Conservation (phyloP, 1,139 yeast species). For the Pichia sp. region DNA sequence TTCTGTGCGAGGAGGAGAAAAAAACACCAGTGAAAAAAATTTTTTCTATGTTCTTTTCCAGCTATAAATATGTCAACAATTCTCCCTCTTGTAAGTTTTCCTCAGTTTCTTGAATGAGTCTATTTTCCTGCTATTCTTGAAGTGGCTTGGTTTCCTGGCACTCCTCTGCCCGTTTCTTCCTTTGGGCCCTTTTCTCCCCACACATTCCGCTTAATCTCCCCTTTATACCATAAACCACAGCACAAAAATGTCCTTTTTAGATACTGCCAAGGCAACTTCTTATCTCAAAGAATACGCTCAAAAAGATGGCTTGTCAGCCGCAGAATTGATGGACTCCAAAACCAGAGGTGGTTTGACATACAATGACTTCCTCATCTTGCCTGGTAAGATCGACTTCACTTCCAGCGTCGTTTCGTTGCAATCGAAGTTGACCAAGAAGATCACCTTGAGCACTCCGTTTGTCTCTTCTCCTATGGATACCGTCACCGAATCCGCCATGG, state of each 20-base stretch:
- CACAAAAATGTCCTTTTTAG: conserved; percentile 30
- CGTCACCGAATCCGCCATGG: conserved; percentile 96
- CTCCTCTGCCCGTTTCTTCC: conserved; percentile 14
- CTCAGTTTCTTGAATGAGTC: neutral
- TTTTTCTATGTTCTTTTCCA: neutral
- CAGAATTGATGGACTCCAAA: conserved; percentile 82
- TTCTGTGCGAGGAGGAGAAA: neutral
- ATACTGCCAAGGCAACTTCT: conserved; percentile 63
- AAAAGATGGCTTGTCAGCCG: conserved; percentile 83
- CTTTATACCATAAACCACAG: neutral
- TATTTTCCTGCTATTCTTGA: conserved; percentile 1
- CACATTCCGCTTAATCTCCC: neutral
- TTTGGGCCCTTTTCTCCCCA: conserved; percentile 3
- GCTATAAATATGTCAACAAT: neutral
- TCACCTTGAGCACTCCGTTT: conserved; percentile 87
- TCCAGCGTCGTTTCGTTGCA: conserved; percentile 73
- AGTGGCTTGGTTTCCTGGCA: conserved; percentile 21
- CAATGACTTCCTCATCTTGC: conserved; percentile 91
- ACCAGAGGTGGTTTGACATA: conserved; percentile 94
- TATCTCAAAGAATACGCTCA: conserved; percentile 59
- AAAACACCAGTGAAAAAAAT: neutral
- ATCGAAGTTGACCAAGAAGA: conserved; percentile 83
- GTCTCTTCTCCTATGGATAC: conserved; percentile 99
- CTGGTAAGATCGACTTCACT: conserved; percentile 91
- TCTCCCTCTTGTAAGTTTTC: neutral